phyloP scores from a whole-genome alignment of 495 filamentous ascomycete genomes.

The Pseudoneurospora amorphoporcata region DNA sequence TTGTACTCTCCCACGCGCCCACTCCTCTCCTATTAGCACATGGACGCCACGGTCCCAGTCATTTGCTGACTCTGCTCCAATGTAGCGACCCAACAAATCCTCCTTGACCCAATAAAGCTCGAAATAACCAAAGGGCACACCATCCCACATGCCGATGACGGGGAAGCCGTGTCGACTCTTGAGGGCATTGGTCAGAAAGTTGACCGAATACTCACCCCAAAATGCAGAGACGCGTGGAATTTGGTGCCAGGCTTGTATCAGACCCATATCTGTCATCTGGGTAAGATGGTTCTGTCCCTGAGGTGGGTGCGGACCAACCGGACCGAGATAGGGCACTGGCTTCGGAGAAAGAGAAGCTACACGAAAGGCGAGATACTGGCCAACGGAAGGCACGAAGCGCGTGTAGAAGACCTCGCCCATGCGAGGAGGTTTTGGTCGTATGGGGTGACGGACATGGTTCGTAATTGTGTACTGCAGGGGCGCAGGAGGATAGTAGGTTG shows the following conservation, averaged over 20 bases:
- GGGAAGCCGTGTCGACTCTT: conserved; percentile 70
- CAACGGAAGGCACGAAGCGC: conserved; percentile 70
- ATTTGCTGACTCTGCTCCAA: conserved; percentile 46
- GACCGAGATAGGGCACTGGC: conserved; percentile 44
- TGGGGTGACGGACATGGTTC: conserved; percentile 69
- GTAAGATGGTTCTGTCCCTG: conserved; percentile 16
- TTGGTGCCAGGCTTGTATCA: conserved; percentile 84
- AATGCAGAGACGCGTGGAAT: conserved; percentile 69
- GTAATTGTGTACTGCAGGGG: conserved; percentile 75
- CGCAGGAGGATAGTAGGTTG: conserved; percentile 80
- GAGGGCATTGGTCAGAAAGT: conserved; percentile 56
- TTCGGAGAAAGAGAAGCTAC: conserved; percentile 52
- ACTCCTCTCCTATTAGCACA: conserved; percentile 83
- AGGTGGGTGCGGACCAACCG: conserved; percentile 30
- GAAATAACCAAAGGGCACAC: conserved; percentile 92
- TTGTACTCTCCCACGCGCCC: conserved; percentile 71
- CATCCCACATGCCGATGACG: conserved; percentile 87
- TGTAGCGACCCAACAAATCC: conserved; percentile 58
- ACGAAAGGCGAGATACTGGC: conserved; percentile 82
- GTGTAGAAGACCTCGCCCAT: conserved; percentile 86
- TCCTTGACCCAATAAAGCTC: conserved; percentile 99
- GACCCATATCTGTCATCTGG: conserved; percentile 53
- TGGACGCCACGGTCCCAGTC: conserved; percentile 88
- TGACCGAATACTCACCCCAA: conserved; percentile 66
- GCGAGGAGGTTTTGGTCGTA: conserved; percentile 79